phyloP scores from a whole-genome alignment of 1,284 basidiomycete genomes.

The Microbotryum lychnidis-dioicae region DNA sequence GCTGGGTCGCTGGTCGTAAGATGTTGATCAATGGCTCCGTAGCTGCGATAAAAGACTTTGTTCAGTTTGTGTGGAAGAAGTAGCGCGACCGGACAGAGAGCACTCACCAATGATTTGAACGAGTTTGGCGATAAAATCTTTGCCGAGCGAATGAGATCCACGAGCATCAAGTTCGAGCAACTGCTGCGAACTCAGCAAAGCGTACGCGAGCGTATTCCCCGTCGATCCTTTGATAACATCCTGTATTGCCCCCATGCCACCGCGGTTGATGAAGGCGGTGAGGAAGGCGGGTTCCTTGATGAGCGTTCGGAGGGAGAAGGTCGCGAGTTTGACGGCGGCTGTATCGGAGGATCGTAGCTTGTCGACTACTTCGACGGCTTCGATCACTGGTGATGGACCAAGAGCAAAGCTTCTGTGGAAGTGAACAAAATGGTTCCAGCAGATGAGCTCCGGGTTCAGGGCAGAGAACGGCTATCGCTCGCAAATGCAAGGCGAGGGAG shows the following conservation, averaged over 20 bases:
- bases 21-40: slow-evolving; percentile 76
- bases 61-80: not conserved
- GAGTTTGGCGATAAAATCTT: slow-evolving; percentile 57
- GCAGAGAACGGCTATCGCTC: too few relatives aligned
- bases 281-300: slow-evolving; percentile 86
- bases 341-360: slow-evolving; percentile 56
- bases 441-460: slow-evolving; percentile 4
- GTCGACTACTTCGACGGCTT: slow-evolving; percentile 68
- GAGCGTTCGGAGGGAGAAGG: slow-evolving; percentile 74
- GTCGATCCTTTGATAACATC: slow-evolving; percentile 58
- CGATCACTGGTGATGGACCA: slow-evolving; percentile 68
- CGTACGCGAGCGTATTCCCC: slow-evolving; percentile 83
- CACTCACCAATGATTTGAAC: slow-evolving; percentile 60
- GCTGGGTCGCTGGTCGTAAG: slow-evolving; percentile 90
- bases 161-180: slow-evolving; percentile 67
- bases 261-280: slow-evolving; percentile 68
- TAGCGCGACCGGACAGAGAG: not conserved
- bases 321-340: slow-evolving; percentile 53
- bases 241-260: slow-evolving; percentile 68
- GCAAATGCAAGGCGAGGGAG: not conserved
- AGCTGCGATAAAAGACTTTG: slow-evolving; percentile 38
- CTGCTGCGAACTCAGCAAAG: slow-evolving; percentile 73
- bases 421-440: slow-evolving; percentile 1
- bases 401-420: slow-evolving; percentile 47
- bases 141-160: slow-evolving; percentile 65